Evolutionary conservation across 2,329 filamentous ascomycete species (phyloP).

Genomic region (Microsporum ferrugineum): DNA sequence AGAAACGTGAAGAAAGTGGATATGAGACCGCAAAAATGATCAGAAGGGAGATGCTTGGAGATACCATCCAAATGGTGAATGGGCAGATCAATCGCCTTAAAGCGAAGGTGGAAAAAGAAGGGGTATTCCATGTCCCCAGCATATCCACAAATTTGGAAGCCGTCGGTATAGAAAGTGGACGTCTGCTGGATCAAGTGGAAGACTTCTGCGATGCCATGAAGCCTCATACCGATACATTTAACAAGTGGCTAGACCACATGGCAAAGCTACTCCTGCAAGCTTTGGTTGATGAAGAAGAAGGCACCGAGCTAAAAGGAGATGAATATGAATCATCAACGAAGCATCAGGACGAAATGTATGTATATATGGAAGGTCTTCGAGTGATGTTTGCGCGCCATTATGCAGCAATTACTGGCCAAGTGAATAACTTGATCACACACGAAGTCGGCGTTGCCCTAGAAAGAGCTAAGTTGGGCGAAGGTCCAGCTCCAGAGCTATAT

Average conservation of each 20-base stretch:
- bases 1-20: slow-evolving; percentile 56
- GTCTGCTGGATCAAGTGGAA: slow-evolving; percentile 55
- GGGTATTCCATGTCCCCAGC: slow-evolving; percentile 53
- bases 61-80: slow-evolving; percentile 48
- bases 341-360: slow-evolving; percentile 77
- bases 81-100: slow-evolving; percentile 53
- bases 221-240: slow-evolving; percentile 56
- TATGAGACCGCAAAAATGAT: slow-evolving; percentile 71
- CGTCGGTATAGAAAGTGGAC: slow-evolving; percentile 61
- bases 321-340: slow-evolving; percentile 83
- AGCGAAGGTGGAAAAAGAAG: slow-evolving; percentile 41
- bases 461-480: slow-evolving; percentile 51
- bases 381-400: slow-evolving; percentile 68
- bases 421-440: slow-evolving; percentile 61
- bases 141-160: slow-evolving; percentile 42
- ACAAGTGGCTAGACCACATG: slow-evolving; percentile 63
- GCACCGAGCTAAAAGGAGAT: slow-evolving; percentile 67
- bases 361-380: slow-evolving; percentile 68
- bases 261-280: slow-evolving; percentile 60
- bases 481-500: slow-evolving; percentile 59
- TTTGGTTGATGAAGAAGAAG: slow-evolving; percentile 70
- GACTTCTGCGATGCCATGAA: slow-evolving; percentile 56
- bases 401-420: slow-evolving; percentile 62
- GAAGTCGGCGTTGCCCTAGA: slow-evolving; percentile 55
- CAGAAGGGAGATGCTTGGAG: slow-evolving; percentile 63